Conservation (phyloP, 208 protist genomes). For the Leishmania braziliensis region DNA sequence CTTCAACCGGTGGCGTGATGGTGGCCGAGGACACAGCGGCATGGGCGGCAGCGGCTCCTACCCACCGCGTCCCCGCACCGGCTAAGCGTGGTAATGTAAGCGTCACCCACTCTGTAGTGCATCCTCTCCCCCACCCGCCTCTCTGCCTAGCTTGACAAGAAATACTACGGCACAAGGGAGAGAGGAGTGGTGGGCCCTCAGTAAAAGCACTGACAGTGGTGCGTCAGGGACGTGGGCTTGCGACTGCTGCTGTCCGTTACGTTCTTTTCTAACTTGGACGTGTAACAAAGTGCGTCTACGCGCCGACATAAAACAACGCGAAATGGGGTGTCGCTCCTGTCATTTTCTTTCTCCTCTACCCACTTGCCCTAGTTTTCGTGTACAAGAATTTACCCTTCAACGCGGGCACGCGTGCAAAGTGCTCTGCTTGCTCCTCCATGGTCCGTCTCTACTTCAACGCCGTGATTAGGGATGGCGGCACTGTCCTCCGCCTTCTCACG, state of each 20-base stretch:
- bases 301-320: neutral
- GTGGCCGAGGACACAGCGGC: slow-evolving; percentile 6
- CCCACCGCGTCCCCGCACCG: slow-evolving; percentile 1
- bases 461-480: neutral
- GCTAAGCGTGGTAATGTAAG: neutral
- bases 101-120: neutral
- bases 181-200: neutral
- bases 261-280: neutral
- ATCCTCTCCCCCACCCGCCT: neutral
- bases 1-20: slow-evolving; percentile 11
- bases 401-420: neutral
- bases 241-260: neutral
- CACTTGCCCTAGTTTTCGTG: neutral
- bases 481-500: neutral
- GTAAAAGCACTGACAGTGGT: neutral
- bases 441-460: neutral
- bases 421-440: neutral
- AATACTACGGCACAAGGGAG: neutral
- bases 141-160: neutral
- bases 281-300: neutral
- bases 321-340: neutral
- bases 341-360: neutral
- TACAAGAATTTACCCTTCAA: neutral
- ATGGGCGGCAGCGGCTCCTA: slow-evolving; percentile 8
- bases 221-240: neutral